Conservation (phyloP, 495 filamentous ascomycete species). For the Trichoderma reesei region DNA sequence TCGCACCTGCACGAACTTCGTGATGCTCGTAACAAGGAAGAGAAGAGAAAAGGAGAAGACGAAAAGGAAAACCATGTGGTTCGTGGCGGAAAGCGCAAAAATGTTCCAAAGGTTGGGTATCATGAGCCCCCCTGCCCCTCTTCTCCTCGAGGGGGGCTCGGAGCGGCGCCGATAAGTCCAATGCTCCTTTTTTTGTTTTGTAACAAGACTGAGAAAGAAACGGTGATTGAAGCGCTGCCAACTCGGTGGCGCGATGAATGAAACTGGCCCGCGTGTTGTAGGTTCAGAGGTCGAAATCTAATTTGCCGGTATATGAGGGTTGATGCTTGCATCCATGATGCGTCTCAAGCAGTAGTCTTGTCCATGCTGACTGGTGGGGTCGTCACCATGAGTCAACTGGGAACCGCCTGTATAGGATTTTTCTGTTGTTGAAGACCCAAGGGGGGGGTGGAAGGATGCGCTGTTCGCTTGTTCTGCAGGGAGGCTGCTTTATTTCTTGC, state of each 20-base stretch:
- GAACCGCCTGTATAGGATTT: neutral
- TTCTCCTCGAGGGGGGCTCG: neutral
- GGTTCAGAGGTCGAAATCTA: neutral
- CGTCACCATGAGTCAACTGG: neutral
- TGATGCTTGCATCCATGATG: neutral
- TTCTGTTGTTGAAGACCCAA: neutral
- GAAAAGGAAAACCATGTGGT: neutral
- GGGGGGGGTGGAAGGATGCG: neutral
- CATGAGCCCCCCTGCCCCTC: neutral
- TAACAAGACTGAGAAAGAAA: neutral
- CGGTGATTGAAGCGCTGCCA: neutral
- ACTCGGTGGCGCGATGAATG: neutral
- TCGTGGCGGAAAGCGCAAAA: conserved; percentile 3
- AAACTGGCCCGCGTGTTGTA: neutral
- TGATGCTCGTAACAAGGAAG: neutral
- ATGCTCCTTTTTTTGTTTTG: neutral
- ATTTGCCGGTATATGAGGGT: neutral
- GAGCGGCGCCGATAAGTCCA: conserved; percentile 4
- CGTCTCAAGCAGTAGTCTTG: neutral
- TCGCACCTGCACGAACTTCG: neutral
- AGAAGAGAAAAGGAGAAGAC: neutral
- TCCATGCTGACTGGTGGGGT: neutral
- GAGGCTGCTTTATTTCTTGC: conserved; percentile 35
- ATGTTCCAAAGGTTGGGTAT: neutral
- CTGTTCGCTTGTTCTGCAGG: neutral